Conservation (phyloP, 768 basidiomycete genomes). For the Cubamyces lactineus region DNA sequence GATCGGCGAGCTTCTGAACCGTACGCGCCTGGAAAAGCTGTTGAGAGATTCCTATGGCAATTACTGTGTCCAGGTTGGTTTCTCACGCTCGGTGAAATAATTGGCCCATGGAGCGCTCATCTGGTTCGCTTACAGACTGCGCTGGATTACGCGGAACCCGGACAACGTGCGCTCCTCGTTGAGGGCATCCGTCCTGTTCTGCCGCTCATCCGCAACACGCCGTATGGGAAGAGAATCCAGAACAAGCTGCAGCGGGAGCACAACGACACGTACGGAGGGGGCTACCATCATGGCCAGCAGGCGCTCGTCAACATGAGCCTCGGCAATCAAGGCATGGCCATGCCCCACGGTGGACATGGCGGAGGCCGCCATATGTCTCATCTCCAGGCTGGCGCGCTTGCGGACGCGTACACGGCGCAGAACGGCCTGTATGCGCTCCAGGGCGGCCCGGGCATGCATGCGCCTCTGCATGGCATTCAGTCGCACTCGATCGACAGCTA, state of each 20-base stretch:
- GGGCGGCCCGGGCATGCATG: conserved; percentile 48
- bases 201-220: conserved; percentile 97
- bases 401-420: conserved; percentile 68
- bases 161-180: conserved; percentile 87
- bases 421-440: conserved; percentile 65
- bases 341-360: conserved; percentile 30
- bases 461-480: conserved; percentile 47
- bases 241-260: conserved; percentile 96
- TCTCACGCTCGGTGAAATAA: background rate
- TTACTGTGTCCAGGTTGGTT: conserved; percentile 84
- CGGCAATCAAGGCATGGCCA: conserved; percentile 57
- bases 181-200: conserved; percentile 99
- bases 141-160: conserved; percentile 95
- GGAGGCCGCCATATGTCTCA: conserved; percentile 61
- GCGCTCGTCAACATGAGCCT: conserved; percentile 61
- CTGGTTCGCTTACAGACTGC: conserved; percentile 67
- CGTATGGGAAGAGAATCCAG: conserved; percentile 99
- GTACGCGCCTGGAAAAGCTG: conserved; percentile 92
- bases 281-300: conserved; percentile 65
- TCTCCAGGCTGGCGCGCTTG: conserved; percentile 55
- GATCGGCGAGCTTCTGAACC: conserved; percentile 93
- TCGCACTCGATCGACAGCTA: conserved; percentile 80
- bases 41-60: conserved; percentile 96
- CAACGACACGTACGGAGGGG: conserved; percentile 62
- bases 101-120: conserved; percentile 4